Percentiles rank a stretch among this genome's conserved stretches.
phyloP scores from a whole-genome alignment of 768 basidiomycete species.

The Omphalotus guepiniiformis region DNA sequence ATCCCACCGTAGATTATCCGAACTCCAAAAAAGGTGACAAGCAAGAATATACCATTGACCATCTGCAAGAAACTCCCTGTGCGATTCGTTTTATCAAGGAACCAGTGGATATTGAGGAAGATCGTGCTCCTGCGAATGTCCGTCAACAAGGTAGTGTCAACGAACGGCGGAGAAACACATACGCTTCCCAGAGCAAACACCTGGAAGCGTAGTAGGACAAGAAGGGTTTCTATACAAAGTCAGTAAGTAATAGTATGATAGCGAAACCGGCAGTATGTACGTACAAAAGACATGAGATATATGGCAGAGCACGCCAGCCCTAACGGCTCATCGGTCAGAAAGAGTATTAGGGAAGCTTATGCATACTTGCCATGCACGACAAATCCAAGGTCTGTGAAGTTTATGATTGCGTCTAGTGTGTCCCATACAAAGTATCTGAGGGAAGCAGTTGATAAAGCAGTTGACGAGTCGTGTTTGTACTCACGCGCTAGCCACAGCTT shows the following conservation, averaged over 20 bases:
- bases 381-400: slow-evolving; percentile 70
- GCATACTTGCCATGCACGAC: slow-evolving; percentile 60
- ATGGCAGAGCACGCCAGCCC: slow-evolving; percentile 61
- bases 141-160: neutral
- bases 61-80: slow-evolving; percentile 67
- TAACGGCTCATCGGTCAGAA: slow-evolving; percentile 17
- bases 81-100: slow-evolving; percentile 70
- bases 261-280: slow-evolving; percentile 22
- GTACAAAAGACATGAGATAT: slow-evolving; percentile 67
- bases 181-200: slow-evolving; percentile 83
- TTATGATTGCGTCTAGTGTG: slow-evolving; percentile 59
- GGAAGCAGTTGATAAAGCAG: neutral
- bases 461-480: slow-evolving; percentile 13
- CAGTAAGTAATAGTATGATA: slow-evolving; percentile 5
- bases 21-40: slow-evolving; percentile 64
- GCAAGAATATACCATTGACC: slow-evolving; percentile 65
- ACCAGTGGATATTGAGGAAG: slow-evolving; percentile 87
- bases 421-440: slow-evolving; percentile 84
- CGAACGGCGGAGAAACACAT: slow-evolving; percentile 21
- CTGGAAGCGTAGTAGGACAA: slow-evolving; percentile 73
- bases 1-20: slow-evolving; percentile 68
- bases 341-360: neutral
- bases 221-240: slow-evolving; percentile 57
- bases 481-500: slow-evolving; percentile 71
- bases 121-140: slow-evolving; percentile 59